Evolutionary conservation across 2,329 filamentous ascomycete species (phyloP).

Genomic region (Aspergillus viridinutans): DNA sequence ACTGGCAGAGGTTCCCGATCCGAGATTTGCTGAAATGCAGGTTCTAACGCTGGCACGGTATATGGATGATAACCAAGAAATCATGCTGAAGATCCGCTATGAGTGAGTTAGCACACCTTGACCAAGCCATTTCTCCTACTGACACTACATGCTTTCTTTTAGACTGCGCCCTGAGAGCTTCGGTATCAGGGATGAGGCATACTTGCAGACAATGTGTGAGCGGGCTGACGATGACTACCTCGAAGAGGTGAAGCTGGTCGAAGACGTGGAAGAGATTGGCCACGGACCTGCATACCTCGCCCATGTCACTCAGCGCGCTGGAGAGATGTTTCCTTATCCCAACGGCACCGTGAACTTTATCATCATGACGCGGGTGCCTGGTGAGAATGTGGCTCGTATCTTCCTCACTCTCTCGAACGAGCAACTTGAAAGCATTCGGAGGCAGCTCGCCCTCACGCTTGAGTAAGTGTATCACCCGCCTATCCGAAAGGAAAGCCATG

Average conservation of each 20-base stretch:
- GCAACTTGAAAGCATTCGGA: neutral
- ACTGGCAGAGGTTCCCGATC: neutral
- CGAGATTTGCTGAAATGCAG: neutral
- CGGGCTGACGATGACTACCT: no score
- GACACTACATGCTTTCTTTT: neutral
- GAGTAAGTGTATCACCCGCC: neutral
- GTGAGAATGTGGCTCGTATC: neutral
- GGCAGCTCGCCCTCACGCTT: neutral
- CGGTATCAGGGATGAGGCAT: no score
- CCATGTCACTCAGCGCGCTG: neutral
- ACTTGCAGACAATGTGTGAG: no score
- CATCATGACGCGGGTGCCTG: neutral
- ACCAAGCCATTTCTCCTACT: neutral
- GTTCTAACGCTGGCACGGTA: neutral
- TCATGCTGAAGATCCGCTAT: constrained; percentile 5
- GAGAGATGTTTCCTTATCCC: neutral
- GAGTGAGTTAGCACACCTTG: neutral
- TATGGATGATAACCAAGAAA: neutral
- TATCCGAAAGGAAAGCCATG: no score
- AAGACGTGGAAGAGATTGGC: neutral
- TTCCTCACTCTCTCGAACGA: neutral
- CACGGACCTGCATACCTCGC: neutral
- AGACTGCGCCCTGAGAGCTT: no score
- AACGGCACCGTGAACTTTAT: neutral
- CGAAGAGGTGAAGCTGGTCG: neutral